Conservation (phyloP, 257 asterid genomes). For the Plantago ovata region DNA sequence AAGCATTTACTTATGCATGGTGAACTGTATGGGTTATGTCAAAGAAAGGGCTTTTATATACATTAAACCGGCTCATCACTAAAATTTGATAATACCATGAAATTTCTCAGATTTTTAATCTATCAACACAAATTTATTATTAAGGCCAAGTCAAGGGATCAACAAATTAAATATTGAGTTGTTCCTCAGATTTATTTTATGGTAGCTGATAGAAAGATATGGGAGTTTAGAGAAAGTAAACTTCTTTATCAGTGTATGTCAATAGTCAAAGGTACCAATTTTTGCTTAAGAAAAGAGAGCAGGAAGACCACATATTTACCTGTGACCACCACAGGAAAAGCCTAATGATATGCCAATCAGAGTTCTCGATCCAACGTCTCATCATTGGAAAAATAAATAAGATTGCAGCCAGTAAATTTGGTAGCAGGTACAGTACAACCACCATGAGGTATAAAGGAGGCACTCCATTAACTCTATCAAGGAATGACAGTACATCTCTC, state of each 20-base stretch:
- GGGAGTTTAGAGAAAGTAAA: background rate
- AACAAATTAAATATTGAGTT: background rate
- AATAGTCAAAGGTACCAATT: too few species aligned
- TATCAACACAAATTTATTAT: too few species aligned
- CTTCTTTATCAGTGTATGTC: background rate
- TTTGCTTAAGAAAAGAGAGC: background rate
- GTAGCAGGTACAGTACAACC: slow-evolving; percentile 68
- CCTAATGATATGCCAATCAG: slow-evolving; percentile 88
- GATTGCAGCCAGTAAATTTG: slow-evolving; percentile 67
- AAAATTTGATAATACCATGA: background rate
- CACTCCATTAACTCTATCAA: slow-evolving; percentile 67
- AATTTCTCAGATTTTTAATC: background rate
- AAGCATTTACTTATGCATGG: too few species aligned
- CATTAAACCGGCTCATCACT: background rate
- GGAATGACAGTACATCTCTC: slow-evolving; percentile 47
- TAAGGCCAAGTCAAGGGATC: too few species aligned
- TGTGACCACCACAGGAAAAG: slow-evolving; percentile 99
- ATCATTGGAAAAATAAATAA: slow-evolving; percentile 88
- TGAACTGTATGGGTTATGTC: too few species aligned
- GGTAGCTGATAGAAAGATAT: background rate
- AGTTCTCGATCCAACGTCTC: slow-evolving; percentile 89
- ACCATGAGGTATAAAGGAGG: slow-evolving; percentile 82
- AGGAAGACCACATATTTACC: slow-evolving; percentile 44
- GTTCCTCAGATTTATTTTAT: background rate
- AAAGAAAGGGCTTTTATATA: too few species aligned